Percentiles rank a stretch among this genome's conserved stretches.
phyloP scores from a whole-genome alignment of 2,329 filamentous ascomycete genomes.

The Penicillium sp. region DNA sequence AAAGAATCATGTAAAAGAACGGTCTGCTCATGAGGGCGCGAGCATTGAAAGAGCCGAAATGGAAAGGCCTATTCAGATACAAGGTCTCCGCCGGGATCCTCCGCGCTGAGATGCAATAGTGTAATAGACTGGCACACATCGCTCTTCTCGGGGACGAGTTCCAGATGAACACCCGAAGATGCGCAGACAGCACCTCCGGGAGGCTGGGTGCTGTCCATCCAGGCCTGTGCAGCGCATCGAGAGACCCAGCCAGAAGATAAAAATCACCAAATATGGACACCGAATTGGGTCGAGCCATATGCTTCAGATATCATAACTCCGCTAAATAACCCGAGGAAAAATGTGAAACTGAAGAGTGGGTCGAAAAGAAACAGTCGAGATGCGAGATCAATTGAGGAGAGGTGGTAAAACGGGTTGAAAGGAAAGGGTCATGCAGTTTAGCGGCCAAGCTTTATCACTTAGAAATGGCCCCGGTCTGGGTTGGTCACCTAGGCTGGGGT shows the following conservation, averaged over 20 bases:
- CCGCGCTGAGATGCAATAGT: slow-evolving; percentile 1
- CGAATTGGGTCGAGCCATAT: slow-evolving; percentile 13
- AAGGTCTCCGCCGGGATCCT: neutral
- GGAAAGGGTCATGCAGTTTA: slow-evolving; percentile 13
- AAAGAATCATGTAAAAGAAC: slow-evolving; percentile 14
- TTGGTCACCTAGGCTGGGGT: slow-evolving; percentile 27
- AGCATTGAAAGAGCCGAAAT: slow-evolving; percentile 18
- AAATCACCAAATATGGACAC: slow-evolving; percentile 16
- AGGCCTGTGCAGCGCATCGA: neutral
- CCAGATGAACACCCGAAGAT: neutral
- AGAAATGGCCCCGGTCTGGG: slow-evolving; percentile 4
- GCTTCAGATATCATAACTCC: slow-evolving; percentile 28
- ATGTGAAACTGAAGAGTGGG: slow-evolving; percentile 11
- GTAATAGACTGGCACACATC: slow-evolving; percentile 1
- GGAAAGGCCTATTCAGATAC: slow-evolving; percentile 18
- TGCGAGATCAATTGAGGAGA: slow-evolving; percentile 7
- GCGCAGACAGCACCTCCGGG: neutral
- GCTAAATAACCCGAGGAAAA: slow-evolving; percentile 26
- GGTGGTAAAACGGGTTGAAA: neutral
- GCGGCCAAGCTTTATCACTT: slow-evolving; percentile 34
- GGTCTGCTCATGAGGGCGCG: slow-evolving; percentile 10
- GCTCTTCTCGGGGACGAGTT: neutral
- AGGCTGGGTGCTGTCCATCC: neutral
- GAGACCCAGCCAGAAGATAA: neutral
- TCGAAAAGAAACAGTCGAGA: slow-evolving; percentile 15